Conservation (phyloP, 2,329 filamentous ascomycete genomes). For the Botryosphaeria dothidea region DNA sequence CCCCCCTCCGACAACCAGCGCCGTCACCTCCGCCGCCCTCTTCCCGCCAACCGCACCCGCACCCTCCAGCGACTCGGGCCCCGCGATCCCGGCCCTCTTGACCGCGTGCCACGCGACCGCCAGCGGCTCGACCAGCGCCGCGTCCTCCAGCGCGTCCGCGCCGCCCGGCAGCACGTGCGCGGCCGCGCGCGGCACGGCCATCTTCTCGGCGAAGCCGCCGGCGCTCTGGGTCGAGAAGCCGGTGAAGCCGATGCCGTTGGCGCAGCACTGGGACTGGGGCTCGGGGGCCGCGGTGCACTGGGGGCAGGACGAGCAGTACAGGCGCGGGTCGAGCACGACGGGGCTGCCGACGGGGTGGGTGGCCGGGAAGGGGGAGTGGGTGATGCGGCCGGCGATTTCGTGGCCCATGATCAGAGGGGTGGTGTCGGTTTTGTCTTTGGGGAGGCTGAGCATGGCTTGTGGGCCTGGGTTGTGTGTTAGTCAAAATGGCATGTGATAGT, state of each 20-base stretch:
- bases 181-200: conserved; percentile 53
- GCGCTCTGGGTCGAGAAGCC: conserved; percentile 33
- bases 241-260: conserved; percentile 26
- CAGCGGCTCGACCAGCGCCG: conserved; percentile 63
- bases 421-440: conserved; percentile 23
- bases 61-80: not conserved
- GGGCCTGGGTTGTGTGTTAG: no score
- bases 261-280: conserved; percentile 27
- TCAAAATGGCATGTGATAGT: no score
- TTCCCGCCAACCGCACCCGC: not conserved
- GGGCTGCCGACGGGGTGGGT: conserved; percentile 27
- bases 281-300: conserved; percentile 21
- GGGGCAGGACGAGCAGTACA: conserved; percentile 30
- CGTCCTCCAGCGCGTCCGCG: conserved; percentile 49
- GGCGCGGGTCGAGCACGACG: conserved; percentile 33
- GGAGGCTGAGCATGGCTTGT: conserved; percentile 26
- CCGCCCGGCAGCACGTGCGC: conserved; percentile 52
- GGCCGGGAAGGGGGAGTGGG: not conserved
- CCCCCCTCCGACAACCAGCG: conserved; percentile 61
- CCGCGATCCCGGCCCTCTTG: not conserved
- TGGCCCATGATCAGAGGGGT: conserved; percentile 34
- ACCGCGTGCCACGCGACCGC: conserved; percentile 64
- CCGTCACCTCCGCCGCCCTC: conserved; percentile 43
- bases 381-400: conserved; percentile 26
- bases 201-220: conserved; percentile 57